Evolutionary conservation across 495 filamentous ascomycete species (phyloP), one percentile per base, ranked within the genome.

Genomic region (Penicillium robsamsonii): DNA sequence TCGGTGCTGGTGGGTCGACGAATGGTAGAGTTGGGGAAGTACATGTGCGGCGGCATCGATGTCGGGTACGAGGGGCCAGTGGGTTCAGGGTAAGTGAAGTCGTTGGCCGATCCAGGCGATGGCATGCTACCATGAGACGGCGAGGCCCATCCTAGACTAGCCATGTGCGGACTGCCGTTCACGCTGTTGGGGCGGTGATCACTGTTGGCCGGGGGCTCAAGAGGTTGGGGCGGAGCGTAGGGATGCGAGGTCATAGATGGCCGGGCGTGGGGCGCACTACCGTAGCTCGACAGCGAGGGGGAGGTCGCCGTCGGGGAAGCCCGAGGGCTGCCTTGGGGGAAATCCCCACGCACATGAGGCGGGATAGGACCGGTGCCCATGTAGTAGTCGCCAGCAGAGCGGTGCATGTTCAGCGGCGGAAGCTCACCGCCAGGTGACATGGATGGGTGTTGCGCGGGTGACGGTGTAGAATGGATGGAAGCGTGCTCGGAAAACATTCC

Each of bases 381-480:
- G 71, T 91, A 93, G 58, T 86, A 88, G 29, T 87, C 85, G 22
- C 82, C 75, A 18, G 73, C 61, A 49, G 83, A 84, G 47, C 87
- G 86, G 55, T 86, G 85, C 75, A 96, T 86, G 53, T 79, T 81
- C 60, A 94, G 76, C 1, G 84, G 85, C 37, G 89, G 85, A 55
- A 95, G 80, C 35, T 93, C 90, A 5, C 84, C 80, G 50, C 81
- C 79, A 3, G 94, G 92, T 2, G 93, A 96, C 60, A 92, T 81
- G 2, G 92, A 89, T 47, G 87, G 71, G 42, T 85, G 82, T 49
- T 90, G 84, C n/a, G 81, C 83, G 1, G 92, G 92, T 9, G 93
- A 96, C 18, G 93, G 91, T 2, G 93, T 94, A 10, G 89, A 88
- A 51, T 89, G 75, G 2, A 89, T 87, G n/a, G 94, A 96, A 35